Conservation (phyloP, 1,139 yeast genomes). For the Scheffersomyces cryptocercus region DNA sequence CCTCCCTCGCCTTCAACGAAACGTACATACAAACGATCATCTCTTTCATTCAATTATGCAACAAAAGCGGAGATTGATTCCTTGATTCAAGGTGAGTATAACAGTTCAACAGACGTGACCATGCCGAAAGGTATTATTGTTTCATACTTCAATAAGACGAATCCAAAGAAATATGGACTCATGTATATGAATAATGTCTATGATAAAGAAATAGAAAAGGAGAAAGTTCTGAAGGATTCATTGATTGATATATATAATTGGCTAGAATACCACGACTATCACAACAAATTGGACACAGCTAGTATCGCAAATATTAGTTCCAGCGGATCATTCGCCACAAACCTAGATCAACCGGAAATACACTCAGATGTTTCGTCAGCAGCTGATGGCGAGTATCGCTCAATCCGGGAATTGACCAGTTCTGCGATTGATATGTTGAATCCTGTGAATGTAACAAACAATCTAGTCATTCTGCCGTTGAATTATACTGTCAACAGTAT, state of each 20-base stretch:
- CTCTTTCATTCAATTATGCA: slow-evolving; percentile 22
- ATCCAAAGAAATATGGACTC: slow-evolving; percentile 37
- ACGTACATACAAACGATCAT: slow-evolving; percentile 30
- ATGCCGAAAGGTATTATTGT: slow-evolving; percentile 29
- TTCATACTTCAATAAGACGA: slow-evolving; percentile 22
- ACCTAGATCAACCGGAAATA: slow-evolving; percentile 8
- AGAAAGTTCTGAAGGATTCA: slow-evolving; percentile 12
- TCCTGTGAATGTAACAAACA: slow-evolving; percentile 38
- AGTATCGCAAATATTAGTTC: slow-evolving; percentile 18
- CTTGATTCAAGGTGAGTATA: slow-evolving; percentile 8
- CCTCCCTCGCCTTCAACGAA: slow-evolving; percentile 10
- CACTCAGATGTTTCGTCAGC: slow-evolving; percentile 3
- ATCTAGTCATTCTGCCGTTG: slow-evolving; percentile 41
- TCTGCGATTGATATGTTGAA: slow-evolving; percentile 32
- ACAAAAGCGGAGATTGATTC: slow-evolving; percentile 21
- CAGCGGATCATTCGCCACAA: slow-evolving; percentile 17
- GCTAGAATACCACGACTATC: slow-evolving; percentile 36
- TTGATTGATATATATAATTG: slow-evolving; percentile 31
- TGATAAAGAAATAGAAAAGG: slow-evolving; percentile 7
- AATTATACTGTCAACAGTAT: slow-evolving; percentile 39
- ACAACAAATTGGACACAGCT: slow-evolving; percentile 24
- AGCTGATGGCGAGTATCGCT: neutral
- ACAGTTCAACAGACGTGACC: slow-evolving; percentile 4
- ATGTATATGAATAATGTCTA: slow-evolving; percentile 19
- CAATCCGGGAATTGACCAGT: slow-evolving; percentile 1